These are phyloP conservation scores for Penicillium sumatraense DNA, from an alignment of 2,329 filamentous ascomycete species.

Conservation along the genomic window DNA sequence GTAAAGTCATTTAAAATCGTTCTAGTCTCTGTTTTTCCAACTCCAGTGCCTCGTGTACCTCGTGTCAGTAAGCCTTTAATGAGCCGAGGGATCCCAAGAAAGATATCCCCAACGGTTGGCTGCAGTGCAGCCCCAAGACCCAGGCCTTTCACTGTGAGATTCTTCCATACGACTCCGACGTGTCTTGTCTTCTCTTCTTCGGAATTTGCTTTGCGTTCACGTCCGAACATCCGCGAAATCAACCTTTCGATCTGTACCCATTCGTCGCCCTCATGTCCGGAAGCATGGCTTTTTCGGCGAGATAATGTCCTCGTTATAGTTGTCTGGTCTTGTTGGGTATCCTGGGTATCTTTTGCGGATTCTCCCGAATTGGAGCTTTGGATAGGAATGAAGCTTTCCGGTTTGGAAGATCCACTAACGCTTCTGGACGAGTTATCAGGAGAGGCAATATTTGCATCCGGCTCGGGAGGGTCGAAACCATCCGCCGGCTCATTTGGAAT, in stretches of 20 bases:
- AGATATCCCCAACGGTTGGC: conserved; percentile 60
- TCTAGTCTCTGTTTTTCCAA: conserved; percentile 57
- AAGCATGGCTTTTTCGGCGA: conserved; percentile 28
- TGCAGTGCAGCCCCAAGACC: conserved; percentile 68
- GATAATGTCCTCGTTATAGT: conserved; percentile 28
- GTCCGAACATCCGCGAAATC: conserved; percentile 74
- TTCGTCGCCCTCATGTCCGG: conserved; percentile 33
- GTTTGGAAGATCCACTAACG: conserved; percentile 1
- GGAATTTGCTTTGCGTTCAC: conserved; percentile 65
- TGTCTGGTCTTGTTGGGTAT: conserved; percentile 18
- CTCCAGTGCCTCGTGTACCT: conserved; percentile 33
- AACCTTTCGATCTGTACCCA: conserved; percentile 46
- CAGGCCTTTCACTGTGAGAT: conserved; percentile 71
- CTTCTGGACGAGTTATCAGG: background rate
- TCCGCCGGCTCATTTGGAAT: background rate
- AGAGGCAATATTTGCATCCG: background rate
- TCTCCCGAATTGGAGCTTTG: conserved; percentile 9
- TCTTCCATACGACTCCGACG: conserved; percentile 70
- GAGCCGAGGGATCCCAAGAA: conserved; percentile 55
- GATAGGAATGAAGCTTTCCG: conserved; percentile 14
- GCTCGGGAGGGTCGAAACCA: background rate
- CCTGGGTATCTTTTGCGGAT: background rate
- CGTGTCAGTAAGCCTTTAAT: conserved; percentile 50
- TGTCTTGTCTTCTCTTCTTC: conserved; percentile 73
- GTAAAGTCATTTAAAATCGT: conserved; percentile 70